These are phyloP conservation scores for Pseudocercospora eumusae DNA, from an alignment of 2,329 filamentous ascomycete genomes.

Conservation along the genomic window DNA sequence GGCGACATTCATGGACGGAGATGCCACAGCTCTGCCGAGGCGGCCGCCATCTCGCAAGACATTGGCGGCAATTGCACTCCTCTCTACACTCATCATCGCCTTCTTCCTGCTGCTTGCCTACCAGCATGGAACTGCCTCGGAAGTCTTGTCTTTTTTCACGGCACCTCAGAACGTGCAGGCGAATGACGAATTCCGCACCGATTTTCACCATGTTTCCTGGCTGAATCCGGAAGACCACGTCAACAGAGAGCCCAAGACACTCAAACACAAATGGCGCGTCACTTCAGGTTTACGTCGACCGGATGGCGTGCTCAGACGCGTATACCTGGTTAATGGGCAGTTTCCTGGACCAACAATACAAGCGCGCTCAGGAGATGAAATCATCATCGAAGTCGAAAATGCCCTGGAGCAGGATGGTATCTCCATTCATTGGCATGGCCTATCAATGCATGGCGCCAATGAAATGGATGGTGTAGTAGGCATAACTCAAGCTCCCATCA, in stretches of 20 bases:
- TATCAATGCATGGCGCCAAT: slow-evolving; percentile 30
- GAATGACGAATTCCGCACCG: neutral
- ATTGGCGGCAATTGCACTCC: neutral
- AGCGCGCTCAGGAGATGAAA: slow-evolving; percentile 49
- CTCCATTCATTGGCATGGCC: slow-evolving; percentile 53
- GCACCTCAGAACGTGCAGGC: neutral
- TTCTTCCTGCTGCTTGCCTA: neutral
- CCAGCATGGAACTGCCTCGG: neutral
- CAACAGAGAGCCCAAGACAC: slow-evolving; percentile 23
- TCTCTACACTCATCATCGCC: slow-evolving; percentile 1
- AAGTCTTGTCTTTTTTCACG: neutral
- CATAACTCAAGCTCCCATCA: slow-evolving; percentile 32
- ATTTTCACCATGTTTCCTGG: slow-evolving; percentile 5
- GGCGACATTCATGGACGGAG: neutral
- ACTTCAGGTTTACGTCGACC: slow-evolving; percentile 25
- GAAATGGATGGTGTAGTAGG: slow-evolving; percentile 35
- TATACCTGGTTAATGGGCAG: slow-evolving; percentile 55
- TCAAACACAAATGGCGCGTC: slow-evolving; percentile 26
- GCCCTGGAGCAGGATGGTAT: slow-evolving; percentile 42
- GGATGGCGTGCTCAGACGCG: slow-evolving; percentile 54
- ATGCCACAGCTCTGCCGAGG: neutral
- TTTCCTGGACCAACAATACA: slow-evolving; percentile 56
- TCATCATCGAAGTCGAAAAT: slow-evolving; percentile 50
- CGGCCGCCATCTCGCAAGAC: neutral
- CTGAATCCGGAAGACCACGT: slow-evolving; percentile 29